Evolutionary conservation across 2,329 filamentous ascomycete species (phyloP), one percentile per base, ranked within the genome.

Genomic region (Ophiostoma sp.): DNA sequence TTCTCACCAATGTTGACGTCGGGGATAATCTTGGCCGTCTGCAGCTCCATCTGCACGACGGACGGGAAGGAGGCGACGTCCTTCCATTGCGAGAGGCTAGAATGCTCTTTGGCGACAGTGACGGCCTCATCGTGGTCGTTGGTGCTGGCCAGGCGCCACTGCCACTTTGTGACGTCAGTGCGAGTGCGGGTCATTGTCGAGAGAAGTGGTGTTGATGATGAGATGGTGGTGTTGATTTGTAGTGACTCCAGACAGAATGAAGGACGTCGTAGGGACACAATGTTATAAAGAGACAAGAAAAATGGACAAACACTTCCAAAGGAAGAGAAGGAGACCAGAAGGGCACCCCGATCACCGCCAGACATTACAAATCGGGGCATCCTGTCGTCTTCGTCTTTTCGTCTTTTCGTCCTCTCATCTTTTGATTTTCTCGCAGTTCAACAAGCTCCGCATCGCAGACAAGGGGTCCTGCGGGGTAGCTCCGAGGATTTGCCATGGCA

Each of bases 1-100:
- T 94, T 93, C 82, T 93, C 91, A 70, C 91, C 91, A 48, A 93
- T 86, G 80, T 90, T 93, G 0, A 92, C 91, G 77, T 94, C 90
- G 2, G 88, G 84, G 75, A 92, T 91, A 73, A 90, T 82, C n/a
- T 84, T 82, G 78, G 91, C 86, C 76, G 88, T 85, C 45, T 91
- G 82, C 31, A 92, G 85, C 78, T 92, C 90, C 33, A 92, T 85
- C 78, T 92, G 90, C 39, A 92, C 83, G 75, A 91, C 90, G 71
- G 90, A 91, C 0, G 90, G 90, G 79, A 92, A 91, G 77, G 90
- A 89, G 72, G 84, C 82, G 72, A 90, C 89, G 12, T 88, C 83
- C 2, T 88, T 83, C 78, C 87, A 90, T 9, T 42, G 8, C 50
- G 84, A 78, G 74, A 80, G 80, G 73, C 86, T 84, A 4, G 85